Conservation (phyloP, 768 basidiomycete species). For the Russula earlei region DNA sequence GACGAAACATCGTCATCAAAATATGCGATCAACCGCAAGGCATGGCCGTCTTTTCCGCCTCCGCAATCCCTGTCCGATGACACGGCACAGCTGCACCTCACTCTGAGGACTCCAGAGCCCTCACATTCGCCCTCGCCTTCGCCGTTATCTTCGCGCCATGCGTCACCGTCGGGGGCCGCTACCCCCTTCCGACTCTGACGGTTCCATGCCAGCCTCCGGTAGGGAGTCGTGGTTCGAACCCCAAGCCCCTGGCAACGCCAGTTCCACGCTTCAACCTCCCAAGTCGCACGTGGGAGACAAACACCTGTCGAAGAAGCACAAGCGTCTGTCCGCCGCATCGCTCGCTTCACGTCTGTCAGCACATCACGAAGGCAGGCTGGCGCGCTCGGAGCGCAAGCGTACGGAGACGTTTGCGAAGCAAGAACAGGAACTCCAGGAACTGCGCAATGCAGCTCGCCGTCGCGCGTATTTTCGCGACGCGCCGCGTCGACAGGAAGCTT, state of each 20-base stretch:
- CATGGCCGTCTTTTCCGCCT: slow-evolving; percentile 40
- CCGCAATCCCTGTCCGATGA: slow-evolving; percentile 43
- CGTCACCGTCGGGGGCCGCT: too few species aligned
- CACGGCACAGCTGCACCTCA: slow-evolving; percentile 42
- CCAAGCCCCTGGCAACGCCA: too few species aligned
- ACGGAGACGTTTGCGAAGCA: slow-evolving; percentile 11
- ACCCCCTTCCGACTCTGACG: not conserved
- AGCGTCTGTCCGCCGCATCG: slow-evolving; percentile 4
- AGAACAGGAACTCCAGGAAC: slow-evolving; percentile 13
- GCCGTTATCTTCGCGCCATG: not conserved
- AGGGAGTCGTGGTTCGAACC: not conserved
- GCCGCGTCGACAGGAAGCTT: slow-evolving; percentile 46
- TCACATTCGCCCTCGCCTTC: not conserved
- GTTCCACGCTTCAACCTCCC: too few species aligned
- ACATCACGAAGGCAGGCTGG: not conserved
- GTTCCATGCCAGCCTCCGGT: not conserved
- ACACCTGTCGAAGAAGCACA: slow-evolving; percentile 1
- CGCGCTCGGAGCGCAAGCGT: slow-evolving; percentile 10
- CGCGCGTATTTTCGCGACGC: slow-evolving; percentile 53
- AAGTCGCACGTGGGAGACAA: too few species aligned
- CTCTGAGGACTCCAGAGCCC: slow-evolving; percentile 18
- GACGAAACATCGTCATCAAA: not conserved
- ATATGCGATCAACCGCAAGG: not conserved
- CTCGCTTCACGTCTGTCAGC: slow-evolving; percentile 7
- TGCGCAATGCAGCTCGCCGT: slow-evolving; percentile 39